Percentiles rank a stretch among this genome's conserved stretches.
Evolutionary conservation across 2,329 filamentous ascomycete species (phyloP).

Genomic region (Ilyonectria destructans): DNA sequence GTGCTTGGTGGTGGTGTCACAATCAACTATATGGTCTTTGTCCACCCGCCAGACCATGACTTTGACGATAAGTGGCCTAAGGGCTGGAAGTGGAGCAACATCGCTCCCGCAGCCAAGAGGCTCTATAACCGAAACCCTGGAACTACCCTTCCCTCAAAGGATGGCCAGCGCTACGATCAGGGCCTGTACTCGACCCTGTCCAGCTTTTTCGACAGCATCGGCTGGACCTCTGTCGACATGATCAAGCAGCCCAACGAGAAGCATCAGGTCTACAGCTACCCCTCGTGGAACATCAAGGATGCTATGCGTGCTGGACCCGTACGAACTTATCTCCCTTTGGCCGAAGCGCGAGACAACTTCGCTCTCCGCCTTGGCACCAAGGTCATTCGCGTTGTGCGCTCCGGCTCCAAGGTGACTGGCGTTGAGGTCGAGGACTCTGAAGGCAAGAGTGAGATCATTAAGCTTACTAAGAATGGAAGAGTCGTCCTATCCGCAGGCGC

Average conservation of each 20-base stretch:
- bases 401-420: constrained; percentile 73
- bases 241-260: constrained; percentile 74
- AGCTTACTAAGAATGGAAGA: constrained; percentile 72
- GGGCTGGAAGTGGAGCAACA: constrained; percentile 75
- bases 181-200: constrained; percentile 76
- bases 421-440: constrained; percentile 72
- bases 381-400: constrained; percentile 77
- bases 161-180: constrained; percentile 78
- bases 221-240: constrained; percentile 76
- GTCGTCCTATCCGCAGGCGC: constrained; percentile 78
- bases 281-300: constrained; percentile 77
- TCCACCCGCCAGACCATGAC: constrained; percentile 75
- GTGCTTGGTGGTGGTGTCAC: constrained; percentile 78
- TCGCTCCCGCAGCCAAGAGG: constrained; percentile 71
- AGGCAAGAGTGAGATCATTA: constrained; percentile 70
- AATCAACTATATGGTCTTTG: constrained; percentile 80
- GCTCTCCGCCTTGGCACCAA: constrained; percentile 75
- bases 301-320: constrained; percentile 80
- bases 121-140: constrained; percentile 69
- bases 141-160: constrained; percentile 75
- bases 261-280: constrained; percentile 76
- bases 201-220: constrained; percentile 71
- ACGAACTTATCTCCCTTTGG: constrained; percentile 78
- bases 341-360: constrained; percentile 74
- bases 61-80: constrained; percentile 81